Base-by-base conservation (phyloP, 768 basidiomycete species). In the Lactarius hengduanensis region DNA sequence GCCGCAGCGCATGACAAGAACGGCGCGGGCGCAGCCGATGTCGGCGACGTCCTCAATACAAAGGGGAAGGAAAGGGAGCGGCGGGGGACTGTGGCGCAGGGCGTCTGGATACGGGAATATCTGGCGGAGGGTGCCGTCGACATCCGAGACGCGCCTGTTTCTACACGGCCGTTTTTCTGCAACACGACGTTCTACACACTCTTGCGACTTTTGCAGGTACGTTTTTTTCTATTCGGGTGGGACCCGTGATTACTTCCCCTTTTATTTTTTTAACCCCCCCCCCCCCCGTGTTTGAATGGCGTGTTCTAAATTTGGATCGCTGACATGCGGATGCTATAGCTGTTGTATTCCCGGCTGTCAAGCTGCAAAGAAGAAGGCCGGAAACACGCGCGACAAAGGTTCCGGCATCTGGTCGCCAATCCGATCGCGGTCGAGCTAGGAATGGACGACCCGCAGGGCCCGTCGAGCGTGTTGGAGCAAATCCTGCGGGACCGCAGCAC, bases 121-220 rank as follows among this genome's bases (percentile, higher is more conserved):
- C 65, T 71, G 40, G 64, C 67, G 47, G 65, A 69, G 43, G 65
- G 57, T 36, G 71, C 69, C 5, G 34, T 59, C 30, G 61, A 43
- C 41, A 63, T 67, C 10, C 74, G 75, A 36, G 75, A 75, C 38
- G 69, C 72, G 53, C 67, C 70, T 16, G 70, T 73, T 28, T 67
- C 64, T 62, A 79, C 81, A 56, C 84, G 76, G 61, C 82, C 89
- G 10, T 92, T 98, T 77, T 98, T 96, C 77, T 86, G 86, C 65
- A 97, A 98, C 78, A 94, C 92, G 57, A 90, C 93, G 26, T 92
- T 94, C 75, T 99, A 98, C 78, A 91, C 91, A 8, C 75, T 98
- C 60, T 75, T 98, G 70, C 88, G 97, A 59, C 79, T 96, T 61
- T 75, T 98, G 59, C 94, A 99, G 88, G 96, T 84, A 62, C 69